phyloP scores from a whole-genome alignment of 495 filamentous ascomycete genomes.

The Aspergillus ostianus region DNA sequence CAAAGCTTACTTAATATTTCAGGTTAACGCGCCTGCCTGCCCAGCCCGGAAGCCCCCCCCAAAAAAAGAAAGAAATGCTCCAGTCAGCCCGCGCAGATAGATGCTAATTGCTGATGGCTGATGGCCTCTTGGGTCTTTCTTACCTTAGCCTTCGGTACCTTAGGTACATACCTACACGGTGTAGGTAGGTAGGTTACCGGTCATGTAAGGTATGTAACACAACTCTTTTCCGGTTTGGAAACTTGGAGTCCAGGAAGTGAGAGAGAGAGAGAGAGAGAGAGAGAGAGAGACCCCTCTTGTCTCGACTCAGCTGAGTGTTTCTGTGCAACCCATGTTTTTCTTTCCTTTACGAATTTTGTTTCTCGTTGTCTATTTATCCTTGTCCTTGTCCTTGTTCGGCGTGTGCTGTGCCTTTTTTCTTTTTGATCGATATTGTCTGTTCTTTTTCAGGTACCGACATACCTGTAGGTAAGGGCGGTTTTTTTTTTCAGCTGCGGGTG shows the following conservation, averaged over 20 bases:
- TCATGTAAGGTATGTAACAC: too few relatives aligned
- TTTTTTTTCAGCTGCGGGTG: not conserved
- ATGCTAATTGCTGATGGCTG: not conserved
- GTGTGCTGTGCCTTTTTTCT: too few relatives aligned
- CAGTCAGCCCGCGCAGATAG: too few relatives aligned
- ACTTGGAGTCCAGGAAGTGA: too few relatives aligned
- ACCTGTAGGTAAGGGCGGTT: not conserved
- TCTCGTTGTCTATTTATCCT: not conserved
- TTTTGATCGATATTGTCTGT: not conserved
- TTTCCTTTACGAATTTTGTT: not conserved
- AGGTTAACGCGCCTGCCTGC: constrained; percentile 4
- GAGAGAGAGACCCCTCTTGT: not conserved
- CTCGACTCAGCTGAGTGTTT: not conserved
- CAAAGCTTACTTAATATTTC: constrained; percentile 5
- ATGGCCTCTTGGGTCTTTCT: not conserved
- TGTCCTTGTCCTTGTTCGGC: not conserved
- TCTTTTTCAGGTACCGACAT: not conserved
- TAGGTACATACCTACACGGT: too few relatives aligned
- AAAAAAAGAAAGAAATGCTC: too few relatives aligned
- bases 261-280: too few relatives aligned
- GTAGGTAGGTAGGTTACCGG: too few relatives aligned
- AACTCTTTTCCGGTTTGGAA: too few relatives aligned
- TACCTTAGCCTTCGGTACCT: too few relatives aligned
- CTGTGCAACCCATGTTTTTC: not conserved
- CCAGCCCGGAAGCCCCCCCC: too few relatives aligned